Evolutionary conservation across 371 early-diverging fungal species (phyloP), one percentile per base, ranked within the genome.

Genomic region (Capillidium heterosporum): DNA sequence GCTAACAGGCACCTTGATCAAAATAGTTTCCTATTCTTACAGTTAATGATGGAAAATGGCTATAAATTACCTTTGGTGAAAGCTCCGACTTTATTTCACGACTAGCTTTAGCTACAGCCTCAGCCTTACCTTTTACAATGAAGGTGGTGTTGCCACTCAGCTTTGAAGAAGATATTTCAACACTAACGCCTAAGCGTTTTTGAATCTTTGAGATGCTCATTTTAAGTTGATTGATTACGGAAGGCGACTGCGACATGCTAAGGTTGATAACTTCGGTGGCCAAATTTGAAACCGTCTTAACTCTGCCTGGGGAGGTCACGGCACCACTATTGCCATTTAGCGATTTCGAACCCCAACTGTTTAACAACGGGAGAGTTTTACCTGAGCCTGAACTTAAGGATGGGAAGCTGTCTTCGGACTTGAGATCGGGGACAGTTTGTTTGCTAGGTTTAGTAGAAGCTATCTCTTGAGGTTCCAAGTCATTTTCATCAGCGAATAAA

Each of bases 161-260:
- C 32, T 76, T 72, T 70, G 86, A 82, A 49, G 83, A 82, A 41
- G 91, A 87, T 23, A 84, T 77, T 55, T 93, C 91, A 59, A 93
- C 90, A 24, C 76, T 73, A n/a, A 91, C 87, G 40, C 77, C 65
- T 19, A 62, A 60, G 61, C 80, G 80, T 64, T 74, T 74, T 56
- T 73, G 71, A 32, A 72, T 61, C 28, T 72, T 70, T 61, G 69
- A 69, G 31, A 57, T 58, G 7, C 31, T 41, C n/a, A 56, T 43
- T 31, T 49, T 46, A 5, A 54, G 24, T 49, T 53, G 66, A 28
- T 67, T 59, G 46, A 64, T 58, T 48, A 71, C 69, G 41, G 68
- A 61, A 31, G 70, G 67, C 52, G 74, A 74, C 55, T 80, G 76
- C 54, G 69, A 72, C 49, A 74, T 72, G 48, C 81, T 76, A 55